phyloP scores from a whole-genome alignment of 768 basidiomycete species.

The Termitomyces titanicus region DNA sequence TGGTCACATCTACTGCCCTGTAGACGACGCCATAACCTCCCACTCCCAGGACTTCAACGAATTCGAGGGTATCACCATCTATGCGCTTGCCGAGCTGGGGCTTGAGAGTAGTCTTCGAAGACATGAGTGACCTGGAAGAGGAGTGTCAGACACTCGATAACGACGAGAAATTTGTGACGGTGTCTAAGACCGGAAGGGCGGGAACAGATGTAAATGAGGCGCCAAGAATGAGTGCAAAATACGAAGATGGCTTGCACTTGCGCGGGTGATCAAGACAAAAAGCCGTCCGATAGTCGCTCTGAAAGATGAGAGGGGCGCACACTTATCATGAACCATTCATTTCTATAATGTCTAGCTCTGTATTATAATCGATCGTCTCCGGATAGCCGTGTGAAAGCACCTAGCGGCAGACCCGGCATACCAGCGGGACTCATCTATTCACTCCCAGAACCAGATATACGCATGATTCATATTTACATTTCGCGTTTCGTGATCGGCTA shows the following conservation, averaged over 20 bases:
- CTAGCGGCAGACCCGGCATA: not conserved
- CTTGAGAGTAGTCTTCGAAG: constrained; percentile 22
- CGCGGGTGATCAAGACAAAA: not conserved
- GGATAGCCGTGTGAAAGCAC: not conserved
- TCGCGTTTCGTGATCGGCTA: not conserved
- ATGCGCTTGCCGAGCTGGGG: constrained; percentile 75
- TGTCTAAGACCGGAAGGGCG: constrained; percentile 2
- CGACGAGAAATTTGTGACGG: not conserved
- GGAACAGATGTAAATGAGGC: not conserved
- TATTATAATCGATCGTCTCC: constrained; percentile 2
- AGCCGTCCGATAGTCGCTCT: not conserved
- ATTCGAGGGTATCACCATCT: constrained; percentile 77
- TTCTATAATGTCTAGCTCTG: constrained; percentile 1
- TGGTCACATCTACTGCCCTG: constrained; percentile 66
- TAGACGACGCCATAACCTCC: constrained; percentile 97
- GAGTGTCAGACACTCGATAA: constrained; percentile 1
- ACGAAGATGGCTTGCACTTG: not conserved
- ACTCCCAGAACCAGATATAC: not conserved
- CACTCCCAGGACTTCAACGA: constrained; percentile 83
- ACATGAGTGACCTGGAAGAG: constrained; percentile 9
- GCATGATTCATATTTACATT: not conserved
- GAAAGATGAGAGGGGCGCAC: not conserved
- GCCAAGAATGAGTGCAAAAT: not conserved
- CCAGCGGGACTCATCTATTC: not conserved
- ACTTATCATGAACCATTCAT: not conserved